Percentiles rank a stretch among this genome's conserved stretches.
phyloP scores from a whole-genome alignment of 495 filamentous ascomycete species.

The Choiromyces venosus region DNA sequence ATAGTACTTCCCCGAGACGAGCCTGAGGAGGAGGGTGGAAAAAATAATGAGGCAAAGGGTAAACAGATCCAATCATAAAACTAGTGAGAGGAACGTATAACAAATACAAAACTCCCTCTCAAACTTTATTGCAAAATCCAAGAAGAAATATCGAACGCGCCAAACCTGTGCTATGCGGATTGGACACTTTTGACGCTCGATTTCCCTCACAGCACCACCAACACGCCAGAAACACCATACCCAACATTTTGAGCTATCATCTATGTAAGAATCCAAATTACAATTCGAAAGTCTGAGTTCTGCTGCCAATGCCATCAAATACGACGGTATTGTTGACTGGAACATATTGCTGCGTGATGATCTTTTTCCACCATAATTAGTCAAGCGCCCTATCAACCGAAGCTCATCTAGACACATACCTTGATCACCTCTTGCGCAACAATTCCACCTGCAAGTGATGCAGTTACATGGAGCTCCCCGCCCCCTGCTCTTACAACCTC shows the following conservation, averaged over 20 bases:
- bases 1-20: constrained; percentile 75
- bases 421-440: constrained; percentile 95
- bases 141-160: neutral
- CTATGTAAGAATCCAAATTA: constrained; percentile 4
- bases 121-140: neutral
- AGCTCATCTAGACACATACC: constrained; percentile 25
- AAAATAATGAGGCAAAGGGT: constrained; percentile 26
- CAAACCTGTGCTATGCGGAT: neutral
- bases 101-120: neutral
- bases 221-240: neutral
- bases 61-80: constrained; percentile 11
- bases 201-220: neutral
- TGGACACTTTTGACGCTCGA: neutral
- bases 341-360: constrained; percentile 92
- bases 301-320: constrained; percentile 82
- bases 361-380: constrained; percentile 32
- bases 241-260: neutral
- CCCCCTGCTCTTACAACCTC: constrained; percentile 53
- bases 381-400: neutral
- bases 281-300: constrained; percentile 60
- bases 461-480: constrained; percentile 88
- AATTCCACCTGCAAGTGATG: constrained; percentile 84
- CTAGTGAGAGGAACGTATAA: neutral
- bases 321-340: constrained; percentile 90
- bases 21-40: constrained; percentile 54